Evolutionary conservation across 2,329 filamentous ascomycete genomes (phyloP).

Genomic region (Phialophora verrucosa): DNA sequence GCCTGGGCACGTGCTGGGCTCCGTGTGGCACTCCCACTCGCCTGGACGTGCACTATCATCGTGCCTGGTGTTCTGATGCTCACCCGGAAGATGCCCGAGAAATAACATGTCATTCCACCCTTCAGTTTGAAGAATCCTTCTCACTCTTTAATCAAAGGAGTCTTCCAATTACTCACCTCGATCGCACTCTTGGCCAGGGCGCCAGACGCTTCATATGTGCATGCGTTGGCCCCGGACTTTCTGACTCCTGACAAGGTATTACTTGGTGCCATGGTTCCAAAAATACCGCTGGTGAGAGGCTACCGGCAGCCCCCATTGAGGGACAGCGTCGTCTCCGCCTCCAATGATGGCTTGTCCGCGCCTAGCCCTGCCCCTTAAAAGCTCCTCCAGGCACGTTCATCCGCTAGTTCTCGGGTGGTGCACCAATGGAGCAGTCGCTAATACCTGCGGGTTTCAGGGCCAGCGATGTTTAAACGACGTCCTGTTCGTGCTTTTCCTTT

Average conservation of each 20-base stretch:
- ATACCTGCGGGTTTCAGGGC: conserved; percentile 17
- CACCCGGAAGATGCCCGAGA: neutral
- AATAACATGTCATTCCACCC: conserved; percentile 28
- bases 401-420: conserved; percentile 17
- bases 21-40: neutral
- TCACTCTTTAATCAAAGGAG: conserved; percentile 9
- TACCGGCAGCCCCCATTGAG: conserved; percentile 7
- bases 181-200: neutral
- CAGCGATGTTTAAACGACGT: conserved; percentile 5
- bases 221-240: conserved; percentile 21
- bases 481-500: conserved; percentile 1
- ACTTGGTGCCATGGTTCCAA: conserved; percentile 19
- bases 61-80: neutral
- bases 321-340: neutral
- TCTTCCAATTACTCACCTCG: neutral
- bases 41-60: too few species aligned
- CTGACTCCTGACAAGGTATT: conserved; percentile 15
- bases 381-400: conserved; percentile 14
- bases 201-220: neutral
- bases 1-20: too few species aligned
- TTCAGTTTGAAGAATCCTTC: neutral
- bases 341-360: conserved; percentile 1
- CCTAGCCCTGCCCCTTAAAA: conserved; percentile 14
- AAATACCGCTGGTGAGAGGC: conserved; percentile 24
- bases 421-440: conserved; percentile 9